Conservation (phyloP, 768 basidiomycete genomes). For the Grammothele lineata region DNA sequence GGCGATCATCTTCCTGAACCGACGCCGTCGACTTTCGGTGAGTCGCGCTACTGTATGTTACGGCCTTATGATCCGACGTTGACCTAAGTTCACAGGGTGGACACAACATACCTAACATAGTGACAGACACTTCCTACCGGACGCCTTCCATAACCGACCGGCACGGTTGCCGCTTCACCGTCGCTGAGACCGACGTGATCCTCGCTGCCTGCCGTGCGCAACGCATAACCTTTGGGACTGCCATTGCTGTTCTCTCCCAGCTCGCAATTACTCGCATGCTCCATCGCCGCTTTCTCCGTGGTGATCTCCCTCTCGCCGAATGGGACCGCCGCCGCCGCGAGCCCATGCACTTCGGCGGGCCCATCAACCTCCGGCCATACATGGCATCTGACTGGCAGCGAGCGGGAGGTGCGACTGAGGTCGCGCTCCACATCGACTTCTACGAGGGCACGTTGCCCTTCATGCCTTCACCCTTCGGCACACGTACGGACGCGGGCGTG, state of each 20-base stretch:
- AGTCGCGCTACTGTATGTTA: no score
- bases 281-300: constrained; percentile 41
- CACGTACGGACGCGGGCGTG: constrained; percentile 22
- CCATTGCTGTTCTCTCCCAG: constrained; percentile 46
- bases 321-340: constrained; percentile 49
- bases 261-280: constrained; percentile 49
- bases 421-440: constrained; percentile 39
- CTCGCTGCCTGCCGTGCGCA: constrained; percentile 36
- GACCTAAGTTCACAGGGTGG: constrained; percentile 59
- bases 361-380: constrained; percentile 47
- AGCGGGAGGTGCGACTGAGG: constrained; percentile 40
- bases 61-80: no score
- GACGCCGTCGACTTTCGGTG: constrained; percentile 34
- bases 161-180: constrained; percentile 23
- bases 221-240: constrained; percentile 47
- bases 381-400: constrained; percentile 45
- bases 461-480: constrained; percentile 34
- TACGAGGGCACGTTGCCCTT: constrained; percentile 42
- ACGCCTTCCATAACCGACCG: constrained; percentile 34
- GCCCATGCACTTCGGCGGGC: constrained; percentile 45
- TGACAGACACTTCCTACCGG: constrained; percentile 31
- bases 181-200: constrained; percentile 29
- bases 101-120: constrained; percentile 47
- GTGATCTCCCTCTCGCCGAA: constrained; percentile 45
- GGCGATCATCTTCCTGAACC: constrained; percentile 30